Evolutionary conservation across 305 asterid species (phyloP), one percentile per base, ranked within the genome.

Genomic region (Fraxinus nigra): DNA sequence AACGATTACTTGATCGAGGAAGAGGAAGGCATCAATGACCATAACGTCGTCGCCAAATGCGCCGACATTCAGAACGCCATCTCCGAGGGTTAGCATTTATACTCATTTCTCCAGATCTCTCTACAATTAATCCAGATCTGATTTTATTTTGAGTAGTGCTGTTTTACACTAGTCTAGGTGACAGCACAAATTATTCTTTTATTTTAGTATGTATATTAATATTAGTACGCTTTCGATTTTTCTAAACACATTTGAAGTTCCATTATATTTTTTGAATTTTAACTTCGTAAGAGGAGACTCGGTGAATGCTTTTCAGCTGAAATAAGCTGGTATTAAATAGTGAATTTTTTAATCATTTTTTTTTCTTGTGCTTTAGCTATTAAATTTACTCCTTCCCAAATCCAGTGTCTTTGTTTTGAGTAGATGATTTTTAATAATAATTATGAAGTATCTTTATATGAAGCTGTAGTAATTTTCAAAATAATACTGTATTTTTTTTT

Each of bases 11-110:
- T 89, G 89, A 89, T 89, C 75, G 92, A 89, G 86, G 92, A 88
- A 85, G 94, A 90, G 87, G 92, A 90, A 8, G 94, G 92, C 69
- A 33, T 89, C 14, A 78, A 84, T 48, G 94, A 87, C 76, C 90
- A 87, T 2, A 81, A 75, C 88, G 95, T 93, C 61, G 92, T 94
- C 61, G 91, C 14, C 8, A 93, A 91, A 92, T 93, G 97, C 81
- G 94, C 98, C 78, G 97, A 93, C 83, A 93, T 93, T 87, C 98
- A 94, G 87, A 89, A 16, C 80, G 98, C 98, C 46, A 93, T 93
- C 69, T 93, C 97, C n/a, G 97, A 94, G 84, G 98, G 98, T 94
- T 7, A 90, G 91, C 35, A 18, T 85, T 33, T 51, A 30, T 73
- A 76, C 84, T 85, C 48, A 72, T 83, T 85, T 11, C 28, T 4